Conservation (phyloP, 805 yeast species). For the Komagataella kurtzmanii region DNA sequence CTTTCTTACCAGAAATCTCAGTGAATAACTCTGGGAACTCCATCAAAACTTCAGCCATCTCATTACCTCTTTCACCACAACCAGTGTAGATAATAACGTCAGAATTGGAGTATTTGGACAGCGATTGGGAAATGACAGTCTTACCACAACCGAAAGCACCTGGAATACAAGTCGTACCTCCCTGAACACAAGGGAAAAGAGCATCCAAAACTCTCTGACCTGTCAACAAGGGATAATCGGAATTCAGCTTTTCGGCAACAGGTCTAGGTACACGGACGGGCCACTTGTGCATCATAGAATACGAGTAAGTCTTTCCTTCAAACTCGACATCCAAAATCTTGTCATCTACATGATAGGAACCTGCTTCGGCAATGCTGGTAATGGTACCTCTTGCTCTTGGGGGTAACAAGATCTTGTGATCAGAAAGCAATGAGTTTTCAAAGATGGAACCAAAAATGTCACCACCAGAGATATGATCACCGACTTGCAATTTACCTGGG, state of each 20-base stretch:
- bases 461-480: slow-evolving; percentile 98
- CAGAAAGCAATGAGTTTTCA: slow-evolving; percentile 85
- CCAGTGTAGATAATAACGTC: slow-evolving; percentile 95
- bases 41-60: slow-evolving; percentile 99
- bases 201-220: slow-evolving; percentile 99
- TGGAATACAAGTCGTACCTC: slow-evolving; percentile 99
- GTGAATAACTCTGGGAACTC: slow-evolving; percentile 97
- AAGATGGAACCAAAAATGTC: slow-evolving; percentile 89
- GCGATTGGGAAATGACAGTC: slow-evolving; percentile 94
- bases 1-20: slow-evolving; percentile 84
- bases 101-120: slow-evolving; percentile 94
- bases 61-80: slow-evolving; percentile 93
- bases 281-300: slow-evolving; percentile 98
- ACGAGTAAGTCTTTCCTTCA: slow-evolving; percentile 68
- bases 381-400: slow-evolving; percentile 99
- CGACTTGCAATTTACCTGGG: slow-evolving; percentile 70
- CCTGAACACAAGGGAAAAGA: slow-evolving; percentile 97
- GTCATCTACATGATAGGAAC: slow-evolving; percentile 85
- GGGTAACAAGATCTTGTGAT: slow-evolving; percentile 90
- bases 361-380: slow-evolving; percentile 77
- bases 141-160: slow-evolving; percentile 99
- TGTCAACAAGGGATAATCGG: slow-evolving; percentile 89
- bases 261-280: slow-evolving; percentile 99
- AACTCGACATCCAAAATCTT: slow-evolving; percentile 88
- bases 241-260: slow-evolving; percentile 84